A percentile compares a stretch with the other conserved stretches of the same genome.
Evolutionary conservation across 179 eudicot genomes (phyloP).

Genomic region (Carnegiea gigantea): DNA sequence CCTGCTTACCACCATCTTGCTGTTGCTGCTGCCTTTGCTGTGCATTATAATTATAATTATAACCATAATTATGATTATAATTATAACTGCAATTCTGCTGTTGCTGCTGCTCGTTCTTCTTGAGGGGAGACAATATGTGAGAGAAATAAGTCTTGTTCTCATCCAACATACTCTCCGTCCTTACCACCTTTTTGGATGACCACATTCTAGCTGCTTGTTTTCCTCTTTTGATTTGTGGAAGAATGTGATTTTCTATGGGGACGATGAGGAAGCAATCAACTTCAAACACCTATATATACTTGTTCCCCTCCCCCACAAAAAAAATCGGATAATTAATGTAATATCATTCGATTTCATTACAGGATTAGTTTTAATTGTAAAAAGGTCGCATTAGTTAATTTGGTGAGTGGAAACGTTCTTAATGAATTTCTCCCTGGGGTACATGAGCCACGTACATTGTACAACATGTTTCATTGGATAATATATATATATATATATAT

Average conservation of each 20-base stretch:
- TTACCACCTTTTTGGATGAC: background rate
- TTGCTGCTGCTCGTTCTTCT: background rate
- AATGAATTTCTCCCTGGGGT: too few relatives aligned
- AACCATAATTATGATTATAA: background rate
- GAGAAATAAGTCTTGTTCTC: background rate
- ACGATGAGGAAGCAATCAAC: background rate
- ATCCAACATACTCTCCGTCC: constrained; percentile 3
- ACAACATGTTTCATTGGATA: too few relatives aligned
- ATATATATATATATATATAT: too few relatives aligned
- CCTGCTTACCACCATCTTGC: background rate
- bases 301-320: background rate
- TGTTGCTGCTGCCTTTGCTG: background rate
- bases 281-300: background rate
- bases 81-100: too few relatives aligned
- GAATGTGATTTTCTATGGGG: background rate
- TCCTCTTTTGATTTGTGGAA: background rate
- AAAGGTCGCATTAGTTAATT: too few relatives aligned
- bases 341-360: too few relatives aligned
- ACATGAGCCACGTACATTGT: too few relatives aligned
- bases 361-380: too few relatives aligned
- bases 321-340: too few relatives aligned
- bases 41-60: background rate
- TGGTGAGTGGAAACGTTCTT: too few relatives aligned
- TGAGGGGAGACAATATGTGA: background rate
- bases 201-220: background rate